Conservation (phyloP, 176 grass and related monocot species). For the Dendrocalamus sinicus region DNA sequence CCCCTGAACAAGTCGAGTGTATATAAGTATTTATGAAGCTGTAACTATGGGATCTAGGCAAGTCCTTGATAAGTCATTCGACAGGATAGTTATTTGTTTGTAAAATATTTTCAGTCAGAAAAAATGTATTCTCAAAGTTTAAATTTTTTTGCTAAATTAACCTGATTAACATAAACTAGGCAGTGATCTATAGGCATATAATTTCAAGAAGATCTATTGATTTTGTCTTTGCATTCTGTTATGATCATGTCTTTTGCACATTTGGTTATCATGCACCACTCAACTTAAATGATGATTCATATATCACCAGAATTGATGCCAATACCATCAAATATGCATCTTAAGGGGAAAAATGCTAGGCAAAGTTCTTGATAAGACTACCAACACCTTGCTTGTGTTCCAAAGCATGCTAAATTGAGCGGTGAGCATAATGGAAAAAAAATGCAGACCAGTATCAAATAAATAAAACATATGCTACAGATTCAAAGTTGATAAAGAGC, state of each 20-base stretch:
- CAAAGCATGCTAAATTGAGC: slow-evolving; percentile 1
- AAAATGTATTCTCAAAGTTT: background rate
- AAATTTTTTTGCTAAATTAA: background rate
- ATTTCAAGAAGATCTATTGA: background rate
- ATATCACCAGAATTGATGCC: background rate
- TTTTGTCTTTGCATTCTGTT: background rate
- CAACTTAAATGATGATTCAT: background rate
- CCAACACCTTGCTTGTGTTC: background rate
- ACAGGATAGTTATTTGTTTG: background rate
- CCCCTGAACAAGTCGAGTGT: background rate
- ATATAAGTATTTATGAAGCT: background rate
- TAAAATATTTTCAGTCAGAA: background rate
- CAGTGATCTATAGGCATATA: background rate
- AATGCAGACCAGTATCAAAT: background rate
- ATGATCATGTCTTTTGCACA: background rate
- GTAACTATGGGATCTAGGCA: background rate
- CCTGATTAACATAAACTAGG: background rate
- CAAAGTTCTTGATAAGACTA: background rate
- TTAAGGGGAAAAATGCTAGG: background rate
- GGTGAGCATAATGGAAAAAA: background rate
- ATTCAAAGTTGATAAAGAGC: background rate
- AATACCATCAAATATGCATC: slow-evolving; percentile 1
- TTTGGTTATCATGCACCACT: background rate
- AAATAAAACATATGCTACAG: background rate
- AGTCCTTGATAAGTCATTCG: background rate